These are phyloP conservation scores for Pelargonium myrrhifolium DNA, from an alignment of 441 rosid genomes.

Conservation along the genomic window DNA sequence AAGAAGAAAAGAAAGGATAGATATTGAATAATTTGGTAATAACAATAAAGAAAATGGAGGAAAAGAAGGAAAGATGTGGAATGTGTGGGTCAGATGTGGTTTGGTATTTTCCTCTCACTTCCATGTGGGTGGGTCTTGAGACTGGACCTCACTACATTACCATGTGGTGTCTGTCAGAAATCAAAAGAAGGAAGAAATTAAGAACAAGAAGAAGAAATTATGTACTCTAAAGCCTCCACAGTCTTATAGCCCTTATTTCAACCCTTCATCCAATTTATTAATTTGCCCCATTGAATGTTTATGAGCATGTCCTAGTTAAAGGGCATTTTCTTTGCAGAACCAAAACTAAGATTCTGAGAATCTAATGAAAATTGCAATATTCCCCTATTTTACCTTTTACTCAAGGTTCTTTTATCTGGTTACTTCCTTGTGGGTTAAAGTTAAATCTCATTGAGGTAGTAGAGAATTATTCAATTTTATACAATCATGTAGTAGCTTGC, in stretches of 20 bases:
- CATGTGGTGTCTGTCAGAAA: conserved; percentile 69
- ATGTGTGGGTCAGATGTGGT: conserved; percentile 37
- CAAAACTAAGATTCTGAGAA: background rate
- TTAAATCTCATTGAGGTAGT: background rate
- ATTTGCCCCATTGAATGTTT: background rate
- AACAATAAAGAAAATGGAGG: conserved; percentile 4
- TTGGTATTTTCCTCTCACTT: conserved; percentile 28
- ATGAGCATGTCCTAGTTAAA: background rate
- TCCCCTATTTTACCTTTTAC: background rate
- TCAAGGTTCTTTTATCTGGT: background rate
- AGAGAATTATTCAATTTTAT: background rate
- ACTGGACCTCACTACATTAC: conserved; percentile 38
- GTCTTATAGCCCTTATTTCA: conserved; percentile 21
- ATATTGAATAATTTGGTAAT: conserved; percentile 11
- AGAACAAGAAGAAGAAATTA: conserved; percentile 31
- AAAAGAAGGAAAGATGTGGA: background rate
- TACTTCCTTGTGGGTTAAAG: background rate
- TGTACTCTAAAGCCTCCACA: conserved; percentile 40
- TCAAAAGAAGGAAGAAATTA: conserved; percentile 19
- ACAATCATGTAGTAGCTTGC: background rate
- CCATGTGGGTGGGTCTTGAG: conserved; percentile 46
- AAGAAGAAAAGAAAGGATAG: conserved; percentile 10
- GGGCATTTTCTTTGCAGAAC: background rate
- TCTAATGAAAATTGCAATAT: background rate
- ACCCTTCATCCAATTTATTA: conserved; percentile 9